Conservation (phyloP, 2,329 filamentous ascomycete species). For the Chalaropsis ovoidea region DNA sequence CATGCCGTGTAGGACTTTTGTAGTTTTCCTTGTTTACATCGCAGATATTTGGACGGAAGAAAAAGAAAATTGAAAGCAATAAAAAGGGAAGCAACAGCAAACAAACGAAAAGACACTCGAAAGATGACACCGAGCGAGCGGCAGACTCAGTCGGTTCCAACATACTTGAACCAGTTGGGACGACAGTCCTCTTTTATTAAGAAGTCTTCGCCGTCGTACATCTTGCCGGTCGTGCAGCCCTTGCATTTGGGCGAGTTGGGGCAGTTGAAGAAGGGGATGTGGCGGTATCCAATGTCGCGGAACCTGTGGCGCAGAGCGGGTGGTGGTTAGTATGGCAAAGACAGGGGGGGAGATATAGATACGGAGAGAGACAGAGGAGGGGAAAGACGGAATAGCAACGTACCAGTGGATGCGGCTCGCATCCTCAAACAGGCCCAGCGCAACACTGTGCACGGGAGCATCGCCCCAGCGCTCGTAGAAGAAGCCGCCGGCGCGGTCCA, state of each 20-base stretch:
- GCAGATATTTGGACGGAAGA: not conserved
- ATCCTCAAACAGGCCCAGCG: constrained; percentile 84
- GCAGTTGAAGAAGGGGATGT: constrained; percentile 98
- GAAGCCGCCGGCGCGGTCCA: constrained; percentile 90
- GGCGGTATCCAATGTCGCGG: constrained; percentile 96
- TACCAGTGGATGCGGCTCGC: constrained; percentile 86
- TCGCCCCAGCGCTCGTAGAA: constrained; percentile 99
- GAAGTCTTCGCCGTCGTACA: constrained; percentile 80
- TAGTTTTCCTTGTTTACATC: not conserved
- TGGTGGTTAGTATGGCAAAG: constrained; percentile 22
- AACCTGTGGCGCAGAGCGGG: constrained; percentile 52
- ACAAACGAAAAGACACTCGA: not conserved
- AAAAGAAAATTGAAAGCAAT: not conserved
- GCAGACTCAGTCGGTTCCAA: constrained; percentile 56
- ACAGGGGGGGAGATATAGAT: not conserved
- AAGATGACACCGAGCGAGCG: not conserved
- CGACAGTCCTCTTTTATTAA: constrained; percentile 86
- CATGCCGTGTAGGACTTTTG: too few relatives aligned
- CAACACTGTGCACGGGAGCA: constrained; percentile 92
- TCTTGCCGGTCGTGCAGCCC: constrained; percentile 73
- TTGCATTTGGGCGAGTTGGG: constrained; percentile 91
- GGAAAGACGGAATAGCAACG: constrained; percentile 32
- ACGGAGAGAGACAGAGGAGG: not conserved
- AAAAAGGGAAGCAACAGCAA: not conserved
- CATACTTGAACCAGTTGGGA: constrained; percentile 94